phyloP scores from a whole-genome alignment of 441 rosid species.

The Gossypium schwendimanii region DNA sequence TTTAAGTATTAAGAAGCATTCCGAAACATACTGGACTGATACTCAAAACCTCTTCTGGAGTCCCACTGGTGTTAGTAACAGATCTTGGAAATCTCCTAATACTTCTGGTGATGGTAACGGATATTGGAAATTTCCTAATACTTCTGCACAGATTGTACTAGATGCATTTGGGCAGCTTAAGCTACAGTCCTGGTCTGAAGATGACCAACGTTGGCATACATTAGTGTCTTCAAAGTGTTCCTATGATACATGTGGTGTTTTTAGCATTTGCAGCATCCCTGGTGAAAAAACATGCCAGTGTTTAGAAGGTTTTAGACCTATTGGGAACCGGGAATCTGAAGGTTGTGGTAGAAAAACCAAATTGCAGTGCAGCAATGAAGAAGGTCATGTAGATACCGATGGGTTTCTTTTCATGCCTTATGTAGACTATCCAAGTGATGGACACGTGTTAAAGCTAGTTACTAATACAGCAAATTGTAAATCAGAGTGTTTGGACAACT shows the following conservation, averaged over 20 bases:
- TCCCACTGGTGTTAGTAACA: neutral
- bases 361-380: neutral
- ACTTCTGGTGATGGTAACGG: neutral
- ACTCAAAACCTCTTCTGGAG: neutral
- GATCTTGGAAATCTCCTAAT: neutral
- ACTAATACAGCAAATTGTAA: neutral
- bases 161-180: constrained; percentile 5
- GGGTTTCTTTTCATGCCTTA: neutral
- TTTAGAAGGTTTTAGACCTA: neutral
- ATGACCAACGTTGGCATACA: neutral
- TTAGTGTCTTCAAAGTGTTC: neutral
- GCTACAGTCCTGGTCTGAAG: neutral
- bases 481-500: neutral
- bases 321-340: neutral
- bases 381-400: neutral
- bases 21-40: neutral
- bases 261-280: neutral
- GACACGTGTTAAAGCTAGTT: neutral
- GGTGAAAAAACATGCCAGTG: neutral
- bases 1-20: neutral
- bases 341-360: neutral
- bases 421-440: neutral
- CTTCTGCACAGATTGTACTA: neutral
- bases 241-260: neutral
- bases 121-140: neutral